Evolutionary conservation across 768 basidiomycete species (phyloP), one percentile per base, ranked within the genome.

Genomic region (Arthromyces matolae): DNA sequence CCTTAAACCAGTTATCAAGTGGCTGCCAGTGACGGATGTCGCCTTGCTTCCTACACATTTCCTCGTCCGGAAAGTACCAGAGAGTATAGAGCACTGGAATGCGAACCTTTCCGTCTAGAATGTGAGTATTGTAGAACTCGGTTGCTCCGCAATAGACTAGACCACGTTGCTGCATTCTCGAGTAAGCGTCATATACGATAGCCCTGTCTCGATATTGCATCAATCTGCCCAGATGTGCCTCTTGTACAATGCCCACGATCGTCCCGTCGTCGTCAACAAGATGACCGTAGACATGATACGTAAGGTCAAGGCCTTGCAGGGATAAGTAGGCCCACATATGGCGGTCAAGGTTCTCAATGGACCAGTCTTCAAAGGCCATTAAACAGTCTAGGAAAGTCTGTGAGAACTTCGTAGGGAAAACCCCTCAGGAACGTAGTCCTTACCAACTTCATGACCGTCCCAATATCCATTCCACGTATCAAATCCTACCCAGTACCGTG

Each of bases 371-470:
- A 55, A 64, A 66, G 7, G 61, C 70, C 28, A 67, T 59, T 28
- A 62, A 52, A 5, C 69, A 55, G 51, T 73, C 71, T 68, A 28
- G 29, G n/a, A n/a, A n/a, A n/a, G n/a, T n/a, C n/a, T n/a, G n/a
- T n/a, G n/a, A n/a, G n/a, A n/a, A n/a, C n/a, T n/a, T n/a, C n/a
- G n/a, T n/a, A n/a, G n/a, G n/a, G n/a, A n/a, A n/a, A n/a, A n/a
- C n/a, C n/a, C n/a, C n/a, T n/a, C 10, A 28, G 20, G 4, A 46
- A 35, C 18, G 27, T 43, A 28, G 25, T 5, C 35, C 68, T 49
- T 53, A 68, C 68, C 66, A 43, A 69, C 70, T 61, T 66, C 62
- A 47, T 59, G 63, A 8, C 66, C 70, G 23, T 66, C 64, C 70
- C 71, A 75, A 24, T 66, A 57, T 1, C 70, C 73, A 18, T 64